Evolutionary conservation across 1,139 yeast genomes (phyloP).

Genomic region (Debaryomyces fabryi): DNA sequence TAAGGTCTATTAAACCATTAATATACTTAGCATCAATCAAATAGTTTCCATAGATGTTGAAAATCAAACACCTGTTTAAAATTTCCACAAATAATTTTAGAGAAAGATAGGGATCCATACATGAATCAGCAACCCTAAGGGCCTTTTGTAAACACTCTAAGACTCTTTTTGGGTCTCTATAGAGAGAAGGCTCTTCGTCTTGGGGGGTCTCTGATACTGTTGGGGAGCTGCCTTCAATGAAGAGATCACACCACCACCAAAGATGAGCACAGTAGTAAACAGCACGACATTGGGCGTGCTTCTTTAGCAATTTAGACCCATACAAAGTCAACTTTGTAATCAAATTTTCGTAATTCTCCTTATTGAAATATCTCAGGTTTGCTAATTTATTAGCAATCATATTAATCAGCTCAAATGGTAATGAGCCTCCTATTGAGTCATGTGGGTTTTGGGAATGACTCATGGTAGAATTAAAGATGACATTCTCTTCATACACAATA

Average conservation of each 20-base stretch:
- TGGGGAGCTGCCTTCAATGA: conserved; percentile 31
- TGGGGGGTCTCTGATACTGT: conserved; percentile 12
- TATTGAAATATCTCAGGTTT: conserved; percentile 55
- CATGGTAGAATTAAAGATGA: conserved; percentile 26
- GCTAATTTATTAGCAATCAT: conserved; percentile 66
- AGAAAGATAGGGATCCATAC: conserved; percentile 81
- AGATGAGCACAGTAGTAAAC: conserved; percentile 86
- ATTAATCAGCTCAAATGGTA: conserved; percentile 42
- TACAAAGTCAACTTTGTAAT: conserved; percentile 85
- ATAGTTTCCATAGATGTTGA: conserved; percentile 79
- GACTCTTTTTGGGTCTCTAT: conserved; percentile 46
- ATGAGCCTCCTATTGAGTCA: conserved; percentile 42
- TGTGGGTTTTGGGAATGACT: conserved; percentile 33
- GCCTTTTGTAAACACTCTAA: conserved; percentile 61
- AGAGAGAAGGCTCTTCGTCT: conserved; percentile 21
- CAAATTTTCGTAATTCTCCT: conserved; percentile 74
- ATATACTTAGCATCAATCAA: conserved; percentile 73
- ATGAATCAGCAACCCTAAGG: conserved; percentile 86
- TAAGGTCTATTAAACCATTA: conserved; percentile 84
- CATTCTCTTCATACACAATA: conserved; percentile 81
- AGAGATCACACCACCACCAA: conserved; percentile 84
- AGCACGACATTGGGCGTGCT: conserved; percentile 93
- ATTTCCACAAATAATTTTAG: conserved; percentile 87
- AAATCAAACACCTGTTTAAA: conserved; percentile 80
- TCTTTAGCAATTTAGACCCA: conserved; percentile 85